A percentile compares a stretch with the other conserved stretches of the same genome.
Evolutionary conservation across 2,329 filamentous ascomycete species (phyloP).

Genomic region (Arthrobotrys musiformis): DNA sequence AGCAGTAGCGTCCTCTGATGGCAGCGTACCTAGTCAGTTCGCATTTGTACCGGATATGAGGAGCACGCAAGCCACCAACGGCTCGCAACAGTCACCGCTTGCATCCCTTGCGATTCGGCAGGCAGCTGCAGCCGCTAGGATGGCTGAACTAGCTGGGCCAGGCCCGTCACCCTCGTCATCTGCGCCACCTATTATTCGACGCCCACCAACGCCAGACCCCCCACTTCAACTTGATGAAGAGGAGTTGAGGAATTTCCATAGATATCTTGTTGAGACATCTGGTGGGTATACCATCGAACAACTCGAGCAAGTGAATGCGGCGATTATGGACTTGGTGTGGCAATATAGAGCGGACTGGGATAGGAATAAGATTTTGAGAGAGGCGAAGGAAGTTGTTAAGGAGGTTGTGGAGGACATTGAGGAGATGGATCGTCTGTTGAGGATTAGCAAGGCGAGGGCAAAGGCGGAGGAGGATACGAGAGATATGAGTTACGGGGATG

Average conservation of each 20-base stretch:
- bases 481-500: slow-evolving; percentile 49
- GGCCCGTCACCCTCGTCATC: slow-evolving; percentile 55
- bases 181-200: slow-evolving; percentile 61
- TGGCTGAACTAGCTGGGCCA: slow-evolving; percentile 46
- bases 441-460: slow-evolving; percentile 40
- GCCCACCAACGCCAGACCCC: slow-evolving; percentile 55
- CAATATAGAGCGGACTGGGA: slow-evolving; percentile 82
- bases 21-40: slow-evolving; percentile 54
- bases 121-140: slow-evolving; percentile 61
- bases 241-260: slow-evolving; percentile 70
- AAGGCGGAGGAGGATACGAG: slow-evolving; percentile 21
- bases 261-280: slow-evolving; percentile 73
- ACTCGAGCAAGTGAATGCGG: slow-evolving; percentile 89
- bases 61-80: slow-evolving; percentile 42
- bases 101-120: slow-evolving; percentile 61
- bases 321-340: slow-evolving; percentile 93
- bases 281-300: slow-evolving; percentile 89
- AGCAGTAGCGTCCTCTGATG: slow-evolving; percentile 56
- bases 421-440: slow-evolving; percentile 64
- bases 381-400: slow-evolving; percentile 78
- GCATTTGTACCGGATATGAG: slow-evolving; percentile 30
- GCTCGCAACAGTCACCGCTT: slow-evolving; percentile 58
- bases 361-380: slow-evolving; percentile 75
- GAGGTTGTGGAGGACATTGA: slow-evolving; percentile 77
- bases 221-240: slow-evolving; percentile 65